Base-by-base conservation (phyloP, 2,329 filamentous ascomycete genomes). In the Chrysoporthe austroafricana region DNA sequence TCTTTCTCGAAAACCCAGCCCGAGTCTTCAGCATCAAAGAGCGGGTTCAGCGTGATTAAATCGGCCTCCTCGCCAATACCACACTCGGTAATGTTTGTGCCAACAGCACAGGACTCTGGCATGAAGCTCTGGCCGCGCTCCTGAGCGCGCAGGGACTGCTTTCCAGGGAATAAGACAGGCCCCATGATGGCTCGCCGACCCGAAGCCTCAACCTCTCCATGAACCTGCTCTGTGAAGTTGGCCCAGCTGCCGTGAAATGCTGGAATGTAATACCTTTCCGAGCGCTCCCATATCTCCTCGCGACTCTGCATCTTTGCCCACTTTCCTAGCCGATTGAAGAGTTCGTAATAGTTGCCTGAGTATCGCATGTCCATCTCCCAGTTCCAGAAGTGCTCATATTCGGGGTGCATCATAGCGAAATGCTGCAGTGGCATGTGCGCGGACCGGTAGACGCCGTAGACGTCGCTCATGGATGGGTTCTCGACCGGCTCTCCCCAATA, bases 211-310 rank as follows among this genome's bases (percentile, higher is more conserved):
- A 87, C 88, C 73, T 92, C 88, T 16, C 85, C 80, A 61, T 88
- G 83, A 4, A 93, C 89, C 74, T 88, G 84, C 18, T 85, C 81
- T 9, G 84, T 87, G 76, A 94, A 94, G 74, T 93, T 88, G 50
- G 90, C 86, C 90, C 90, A 94, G 39, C 82, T 82, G 42, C 90
- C 90, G 73, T 94, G 91, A 44, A 89, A 82, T 0, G 82, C 80
- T 0, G 91, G 92, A 9, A 94, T 88, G 76, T 93, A 95, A 79
- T 94, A 95, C 70, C 91, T 89, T 34, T 88, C 85, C 62, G 88
- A 90, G 60, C 91, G 87, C 76, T 95, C 92, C 92, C 92, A 95
- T 11, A 93, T 82, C n/a, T 88, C 87, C 69, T 88, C 86, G 39
- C 91, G 86, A 1, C 89, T 87, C 75, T 95, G 91, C 61, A 86